Evolutionary conservation across 2,329 filamentous ascomycete genomes (phyloP), one percentile per base, ranked within the genome.

Genomic region (Akanthomyces lecanii): DNA sequence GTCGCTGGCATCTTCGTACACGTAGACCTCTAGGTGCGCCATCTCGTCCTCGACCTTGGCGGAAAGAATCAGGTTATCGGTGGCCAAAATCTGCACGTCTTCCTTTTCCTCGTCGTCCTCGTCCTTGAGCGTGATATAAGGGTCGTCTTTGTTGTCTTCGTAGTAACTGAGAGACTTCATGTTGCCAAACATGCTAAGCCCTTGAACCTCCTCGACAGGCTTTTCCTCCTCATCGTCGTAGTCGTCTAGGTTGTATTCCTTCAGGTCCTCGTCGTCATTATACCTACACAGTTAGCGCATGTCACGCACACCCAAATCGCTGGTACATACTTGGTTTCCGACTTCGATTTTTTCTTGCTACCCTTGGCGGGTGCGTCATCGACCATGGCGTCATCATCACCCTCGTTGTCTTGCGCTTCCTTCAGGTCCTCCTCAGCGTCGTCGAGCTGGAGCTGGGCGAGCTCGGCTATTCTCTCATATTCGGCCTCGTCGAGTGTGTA

Each of bases 21-120:
- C 92, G 72, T 98, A 97, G 23, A 98, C 90, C 75, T 99, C 95
- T 30, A 99, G 82, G 76, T 98, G 94, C 21, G 95, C 94, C 65
- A 99, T 88, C 74, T 99, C 95, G 70, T 99, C 95, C 77, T 99
- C 95, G 58, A 98, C 89, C 78, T 97, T 94, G 67, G 92, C 93
- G 12, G 94, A 91, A 54, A 99, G 81, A 40, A 99, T 83, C 65
- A 99, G 81, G 74, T 98, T 99, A 78, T 99, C 95, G 18, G 91
- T 95, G 3, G 91, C 87, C 67, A 98, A 78, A 67, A 99, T 90
- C 77, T 99, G 93, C 62, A 99, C 83, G 70, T 99, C 94, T 78
- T 98, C 95, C 62, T 96, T 91, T 38, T 96, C 89, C 21, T 92
- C 89, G 51, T 85, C 86, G 61, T 82, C 81, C 61, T 79, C 83